phyloP scores from a whole-genome alignment of 2,329 filamentous ascomycete species.

The Sclerotinia borealis region DNA sequence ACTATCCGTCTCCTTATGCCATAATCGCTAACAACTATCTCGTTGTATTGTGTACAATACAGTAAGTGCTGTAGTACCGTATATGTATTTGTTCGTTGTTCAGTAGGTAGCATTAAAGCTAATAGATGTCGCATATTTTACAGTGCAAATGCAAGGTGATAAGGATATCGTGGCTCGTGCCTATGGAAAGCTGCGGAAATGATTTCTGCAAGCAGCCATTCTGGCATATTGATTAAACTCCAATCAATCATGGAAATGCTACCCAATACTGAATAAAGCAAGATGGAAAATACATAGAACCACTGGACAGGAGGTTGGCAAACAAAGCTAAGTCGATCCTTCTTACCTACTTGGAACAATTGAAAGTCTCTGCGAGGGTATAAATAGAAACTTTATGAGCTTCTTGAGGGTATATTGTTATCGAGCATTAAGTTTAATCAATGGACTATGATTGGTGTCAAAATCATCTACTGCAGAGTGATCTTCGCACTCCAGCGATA shows the following conservation, averaged over 20 bases:
- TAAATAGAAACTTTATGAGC: background rate
- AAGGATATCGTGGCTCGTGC: slow-evolving; percentile 11
- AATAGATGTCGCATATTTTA: slow-evolving; percentile 4
- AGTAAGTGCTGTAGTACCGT: too few relatives aligned
- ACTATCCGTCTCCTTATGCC: slow-evolving; percentile 5
- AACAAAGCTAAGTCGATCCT: background rate
- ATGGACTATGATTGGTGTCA: slow-evolving; percentile 20
- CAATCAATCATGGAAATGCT: background rate
- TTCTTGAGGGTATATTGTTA: slow-evolving; percentile 14
- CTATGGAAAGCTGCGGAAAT: slow-evolving; percentile 12
- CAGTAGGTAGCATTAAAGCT: background rate
- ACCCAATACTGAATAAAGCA: too few relatives aligned
- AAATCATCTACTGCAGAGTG: slow-evolving; percentile 15
- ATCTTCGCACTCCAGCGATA: slow-evolving; percentile 14
- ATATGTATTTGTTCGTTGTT: background rate
- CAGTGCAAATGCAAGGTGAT: slow-evolving; percentile 10
- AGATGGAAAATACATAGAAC: background rate
- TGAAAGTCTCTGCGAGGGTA: background rate
- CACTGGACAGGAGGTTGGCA: background rate
- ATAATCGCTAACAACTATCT: background rate
- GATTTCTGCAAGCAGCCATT: slow-evolving; percentile 13
- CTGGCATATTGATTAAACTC: background rate
- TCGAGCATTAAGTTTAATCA: slow-evolving; percentile 14
- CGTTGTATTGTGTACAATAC: background rate
- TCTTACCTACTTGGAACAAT: background rate